Base-by-base conservation (phyloP, 345 rosid species). In the Lenwebbia sp. region DNA sequence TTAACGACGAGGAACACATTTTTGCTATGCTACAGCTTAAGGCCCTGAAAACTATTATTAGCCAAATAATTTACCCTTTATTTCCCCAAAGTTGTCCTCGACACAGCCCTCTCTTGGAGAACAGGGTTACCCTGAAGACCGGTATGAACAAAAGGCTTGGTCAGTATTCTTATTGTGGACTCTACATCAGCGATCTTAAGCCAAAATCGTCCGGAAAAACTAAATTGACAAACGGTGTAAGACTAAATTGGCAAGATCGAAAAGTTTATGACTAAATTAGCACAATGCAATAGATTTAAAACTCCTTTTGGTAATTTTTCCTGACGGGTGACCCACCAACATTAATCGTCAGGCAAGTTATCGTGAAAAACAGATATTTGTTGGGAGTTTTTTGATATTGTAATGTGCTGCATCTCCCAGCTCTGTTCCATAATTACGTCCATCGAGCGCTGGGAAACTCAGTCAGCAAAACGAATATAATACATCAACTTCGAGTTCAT, bases 201-300 rank as follows among this genome's bases (percentile, higher is more conserved):
- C 0, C 21, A 19, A 54, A 52, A 14, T 52, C 17, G 19, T 5
- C 4, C 6, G 15, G 0, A 52, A 14, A 1, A 15, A 5, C 19
- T 19, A 54, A 19, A 54, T 54, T 19, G 4, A 17, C 23, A 54
- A 19, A 19, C 1, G 23, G 0, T 19, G 1, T 54, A 6, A 5
- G 9, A 19, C 4, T 19, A 54, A 19, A 19, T 17, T 17, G 0
- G 0, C 9, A 0, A 33, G 19, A 65, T 33, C 4, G 4, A 65
- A 4, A 65, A 0, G 21, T 65, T 65, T 4, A 65, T 4, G 0
- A 65, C 0, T 17, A 1, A 33, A 33, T 33, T 8, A 0, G 10
- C 0, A 9, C 21, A 30, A 30, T 7, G 19, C 28, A n/a, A 58
- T 13, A 58, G n/a, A 6, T 57, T 57, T 0, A 13, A n/a, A 7